A percentile compares a stretch with the other conserved stretches of the same genome.
These are phyloP conservation scores for Phylloporus arenicola DNA, from an alignment of 768 basidiomycete genomes.

Conservation along the genomic window DNA sequence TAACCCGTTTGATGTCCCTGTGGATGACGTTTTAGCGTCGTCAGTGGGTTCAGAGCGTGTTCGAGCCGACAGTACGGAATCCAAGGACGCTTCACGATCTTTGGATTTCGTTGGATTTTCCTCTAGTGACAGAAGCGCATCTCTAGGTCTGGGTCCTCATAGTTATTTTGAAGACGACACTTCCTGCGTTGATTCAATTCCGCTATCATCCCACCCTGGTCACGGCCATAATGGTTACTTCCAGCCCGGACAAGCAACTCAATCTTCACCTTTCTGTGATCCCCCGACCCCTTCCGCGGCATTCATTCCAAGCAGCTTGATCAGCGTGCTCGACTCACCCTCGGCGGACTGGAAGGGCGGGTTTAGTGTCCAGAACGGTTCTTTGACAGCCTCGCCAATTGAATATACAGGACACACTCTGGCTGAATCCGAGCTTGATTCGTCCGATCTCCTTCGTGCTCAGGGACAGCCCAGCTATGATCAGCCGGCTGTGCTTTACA, in stretches of 20 bases:
- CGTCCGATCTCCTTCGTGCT: constrained; percentile 40
- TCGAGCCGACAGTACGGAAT: constrained; percentile 9
- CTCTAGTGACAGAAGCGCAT: constrained; percentile 22
- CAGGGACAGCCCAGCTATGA: constrained; percentile 13
- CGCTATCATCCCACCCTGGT: constrained; percentile 9
- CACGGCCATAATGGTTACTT: constrained; percentile 12
- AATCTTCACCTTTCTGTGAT: constrained; percentile 56
- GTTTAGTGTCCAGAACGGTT: constrained; percentile 11
- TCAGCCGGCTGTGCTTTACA: constrained; percentile 21
- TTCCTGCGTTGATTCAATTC: constrained; percentile 24
- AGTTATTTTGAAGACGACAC: constrained; percentile 38
- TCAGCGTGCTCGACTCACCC: constrained; percentile 42
- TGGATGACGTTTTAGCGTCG: constrained; percentile 17
- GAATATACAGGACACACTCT: constrained; percentile 32
- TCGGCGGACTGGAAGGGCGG: constrained; percentile 49
- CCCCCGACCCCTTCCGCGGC: constrained; percentile 36
- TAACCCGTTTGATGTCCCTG: constrained; percentile 27
- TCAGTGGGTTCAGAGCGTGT: constrained; percentile 9
- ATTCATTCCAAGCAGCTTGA: constrained; percentile 52
- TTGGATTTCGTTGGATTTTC: constrained; percentile 28
- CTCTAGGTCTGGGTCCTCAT: constrained; percentile 28
- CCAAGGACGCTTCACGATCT: constrained; percentile 16
- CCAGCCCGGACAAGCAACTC: constrained; percentile 18
- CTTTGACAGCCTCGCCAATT: constrained; percentile 38
- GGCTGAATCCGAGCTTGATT: constrained; percentile 37